A percentile compares a stretch with the other conserved stretches of the same genome.
Conservation (phyloP, 2,329 filamentous ascomycete species). For the Colletotrichum musae region DNA sequence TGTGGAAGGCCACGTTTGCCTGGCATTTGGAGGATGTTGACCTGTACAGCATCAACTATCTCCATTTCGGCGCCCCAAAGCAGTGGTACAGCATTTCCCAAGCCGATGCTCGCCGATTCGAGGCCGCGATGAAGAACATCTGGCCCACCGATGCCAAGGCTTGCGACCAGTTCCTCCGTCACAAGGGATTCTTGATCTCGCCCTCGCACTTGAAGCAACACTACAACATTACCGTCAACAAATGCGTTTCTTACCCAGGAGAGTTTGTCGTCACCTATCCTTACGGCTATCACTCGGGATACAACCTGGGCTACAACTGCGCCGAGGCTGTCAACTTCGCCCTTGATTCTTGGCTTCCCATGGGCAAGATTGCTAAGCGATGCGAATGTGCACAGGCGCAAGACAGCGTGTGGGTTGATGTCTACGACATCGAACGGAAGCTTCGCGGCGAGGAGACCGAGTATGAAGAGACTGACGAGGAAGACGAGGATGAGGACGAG, state of each 20-base stretch:
- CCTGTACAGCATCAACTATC: slow-evolving; percentile 99
- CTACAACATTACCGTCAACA: slow-evolving; percentile 96
- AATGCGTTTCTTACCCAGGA: slow-evolving; percentile 93
- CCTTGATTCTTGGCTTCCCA: slow-evolving; percentile 93
- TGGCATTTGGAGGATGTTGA: slow-evolving; percentile 99
- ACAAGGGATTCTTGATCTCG: slow-evolving; percentile 98
- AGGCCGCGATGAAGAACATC: slow-evolving; percentile 93
- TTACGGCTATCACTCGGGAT: slow-evolving; percentile 98
- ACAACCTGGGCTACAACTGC: slow-evolving; percentile 98
- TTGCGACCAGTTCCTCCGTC: slow-evolving; percentile 94
- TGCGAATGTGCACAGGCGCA: slow-evolving; percentile 95
- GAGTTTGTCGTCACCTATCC: slow-evolving; percentile 99
- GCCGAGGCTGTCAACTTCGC: slow-evolving; percentile 99
- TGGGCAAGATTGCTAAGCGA: slow-evolving; percentile 95
- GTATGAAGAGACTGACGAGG: slow-evolving; percentile 82
- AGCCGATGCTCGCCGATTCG: slow-evolving; percentile 91
- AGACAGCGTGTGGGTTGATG: slow-evolving; percentile 98
- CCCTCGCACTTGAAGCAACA: slow-evolving; percentile 88
- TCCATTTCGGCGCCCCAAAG: slow-evolving; percentile 98
- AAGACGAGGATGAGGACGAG: slow-evolving; percentile 77
- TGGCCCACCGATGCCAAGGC: slow-evolving; percentile 97
- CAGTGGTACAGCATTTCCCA: slow-evolving; percentile 99
- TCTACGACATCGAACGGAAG: slow-evolving; percentile 95
- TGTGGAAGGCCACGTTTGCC: slow-evolving; percentile 99
- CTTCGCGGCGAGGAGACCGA: slow-evolving; percentile 90